Percentiles rank a stretch among this genome's conserved stretches.
These are phyloP conservation scores for Lenwebbia sp. DNA, from an alignment of 345 rosid species.

Conservation along the genomic window DNA sequence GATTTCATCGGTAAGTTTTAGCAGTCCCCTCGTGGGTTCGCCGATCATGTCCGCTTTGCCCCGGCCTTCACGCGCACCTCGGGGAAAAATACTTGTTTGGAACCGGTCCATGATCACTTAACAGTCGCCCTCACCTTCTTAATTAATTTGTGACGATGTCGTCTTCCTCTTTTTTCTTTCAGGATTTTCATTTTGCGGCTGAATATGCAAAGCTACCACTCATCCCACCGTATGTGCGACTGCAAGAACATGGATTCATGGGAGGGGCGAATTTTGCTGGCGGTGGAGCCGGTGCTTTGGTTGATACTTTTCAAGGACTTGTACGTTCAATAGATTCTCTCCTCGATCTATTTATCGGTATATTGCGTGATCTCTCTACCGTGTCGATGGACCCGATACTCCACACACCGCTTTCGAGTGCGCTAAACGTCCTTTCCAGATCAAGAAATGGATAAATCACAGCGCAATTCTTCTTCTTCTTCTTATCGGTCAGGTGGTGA, in stretches of 20 bases:
- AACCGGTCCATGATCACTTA: too few species aligned
- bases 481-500: background rate
- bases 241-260: background rate
- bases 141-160: background rate
- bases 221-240: slow-evolving; percentile 3
- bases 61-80: background rate
- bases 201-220: slow-evolving; percentile 8
- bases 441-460: background rate
- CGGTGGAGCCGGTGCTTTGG: slow-evolving; percentile 16
- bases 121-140: too few species aligned
- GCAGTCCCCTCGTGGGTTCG: background rate
- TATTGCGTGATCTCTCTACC: background rate
- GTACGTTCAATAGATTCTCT: background rate
- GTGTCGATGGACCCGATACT: background rate
- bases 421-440: background rate
- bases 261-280: slow-evolving; percentile 23
- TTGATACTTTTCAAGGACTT: slow-evolving; percentile 2
- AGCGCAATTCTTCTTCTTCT: background rate
- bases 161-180: background rate
- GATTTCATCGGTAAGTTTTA: slow-evolving; percentile 8
- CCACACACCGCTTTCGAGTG: background rate
- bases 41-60: background rate
- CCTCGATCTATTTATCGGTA: background rate
- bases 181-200: background rate
- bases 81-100: too few species aligned